Base-by-base conservation (phyloP, 441 rosid species). In the Erysimum cheiri region DNA sequence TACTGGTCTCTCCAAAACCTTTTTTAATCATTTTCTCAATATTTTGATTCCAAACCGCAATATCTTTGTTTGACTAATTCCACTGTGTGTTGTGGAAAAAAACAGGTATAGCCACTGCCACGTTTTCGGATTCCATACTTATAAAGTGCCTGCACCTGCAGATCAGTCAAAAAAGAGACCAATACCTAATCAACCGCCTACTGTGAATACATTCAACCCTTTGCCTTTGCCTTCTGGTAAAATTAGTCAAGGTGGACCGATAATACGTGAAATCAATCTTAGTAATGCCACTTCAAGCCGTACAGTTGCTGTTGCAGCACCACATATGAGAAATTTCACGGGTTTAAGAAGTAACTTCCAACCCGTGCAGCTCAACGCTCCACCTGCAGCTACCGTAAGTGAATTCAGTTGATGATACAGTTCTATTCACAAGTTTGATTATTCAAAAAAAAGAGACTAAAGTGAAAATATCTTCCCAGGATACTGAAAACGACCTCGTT, bases 61-160 rank as follows among this genome's bases (percentile, higher is more conserved):
- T 37, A 65, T 8, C 52, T 60, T 48, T 37, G 13, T 35, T 14
- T 39, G 49, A 31, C 53, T 32, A n/a, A 49, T 50, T 57, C 26
- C 13, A 22, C 37, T 50, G 4, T 26, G 49, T 56, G 32, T 32
- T 76, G 17, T 81, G 81, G 79, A 56, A 33, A 36, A 63, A 49
- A 74, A 69, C 91, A 93, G 97, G 98, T 59, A 43, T 63, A 56
- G 17, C 49, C 77, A 87, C 70, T 79, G 88, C 78, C 85, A 88
- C 48, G 57, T 82, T 72, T 37, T 83, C 56, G 97, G 93, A 65
- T 43, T n/a, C n/a, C n/a, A n/a, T n/a, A n/a, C n/a, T n/a, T n/a
- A n/a, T n/a, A n/a, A n/a, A n/a, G n/a, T n/a, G n/a, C n/a, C n/a
- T n/a, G n/a, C n/a, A n/a, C n/a, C n/a, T n/a, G n/a, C n/a, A n/a